Evolutionary conservation across 2,329 filamentous ascomycete genomes (phyloP), one percentile per base, ranked within the genome.

Genomic region (Ascochyta pisi): DNA sequence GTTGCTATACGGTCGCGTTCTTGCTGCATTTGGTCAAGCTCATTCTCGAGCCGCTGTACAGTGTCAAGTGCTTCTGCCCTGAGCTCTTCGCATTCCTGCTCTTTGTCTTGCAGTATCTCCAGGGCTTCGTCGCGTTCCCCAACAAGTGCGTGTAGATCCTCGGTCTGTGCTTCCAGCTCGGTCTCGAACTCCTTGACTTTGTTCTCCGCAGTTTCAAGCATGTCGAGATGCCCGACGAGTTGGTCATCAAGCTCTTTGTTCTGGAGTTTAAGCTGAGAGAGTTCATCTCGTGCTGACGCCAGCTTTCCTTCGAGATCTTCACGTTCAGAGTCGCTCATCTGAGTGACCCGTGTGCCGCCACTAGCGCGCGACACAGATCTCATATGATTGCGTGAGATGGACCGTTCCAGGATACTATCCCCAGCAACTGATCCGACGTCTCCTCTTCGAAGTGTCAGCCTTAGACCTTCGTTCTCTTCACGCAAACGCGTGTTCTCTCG

Each of bases 381-480:
- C 57, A 88, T 85, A 58, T 90, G 85, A 13, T 92, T 88, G 38
- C 94, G 87, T 3, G 94, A 97, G 12, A 93, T 92, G 0, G 94
- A 97, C n/a, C 95, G 87, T 57, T 98, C 95, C 29, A 98, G 85
- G 39, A 98, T 89, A 72, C 92, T 96, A 71, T 98, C 95, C 6
- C 94, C 87, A 1, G 92, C 81, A 50, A 84, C 76, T 3, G 85
- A 87, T 69, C 64, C 84, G 49, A 75, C 76, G 59, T 86, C 89
- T 27, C 86, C 86, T 60, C 91, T 87, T 50, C 92, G 88, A 63
- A 92, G 89, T 1, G 90, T 87, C 67, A 98, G 86, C 77, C 98
- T 99, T 60, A 99, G 82, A 59, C 97, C 93, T 76, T 99, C 95
- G 60, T 98, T 98, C 73, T 99, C 94, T 71, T 96, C 92, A 74